Base-by-base conservation (phyloP, 2,329 filamentous ascomycete species). In the Fusarium sp. region DNA sequence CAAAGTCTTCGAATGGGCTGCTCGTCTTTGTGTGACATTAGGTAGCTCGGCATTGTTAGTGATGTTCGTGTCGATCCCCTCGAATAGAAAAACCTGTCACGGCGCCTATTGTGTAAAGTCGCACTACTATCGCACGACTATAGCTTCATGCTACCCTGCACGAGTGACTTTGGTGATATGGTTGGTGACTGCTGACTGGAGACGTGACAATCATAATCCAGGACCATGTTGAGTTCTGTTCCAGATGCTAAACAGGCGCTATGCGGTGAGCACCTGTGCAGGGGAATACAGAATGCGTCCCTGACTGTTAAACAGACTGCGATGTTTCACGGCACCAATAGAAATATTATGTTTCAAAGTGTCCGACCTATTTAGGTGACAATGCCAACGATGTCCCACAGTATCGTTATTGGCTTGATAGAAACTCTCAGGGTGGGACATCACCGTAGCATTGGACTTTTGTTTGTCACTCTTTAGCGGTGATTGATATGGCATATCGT, bases 51-150 rank as follows among this genome's bases (percentile, higher is more conserved):
- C 61, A 58, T 67, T 44, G 33, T 35, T 70, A 49, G 45, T 36
- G 33, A 66, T 56, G 33, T 42, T 33, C 31, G n/a, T 58, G 66
- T 44, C 63, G 54, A 49, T 62, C 38, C 36, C 52, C 39, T 66
- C 70, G 57, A 73, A 73, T 73, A 38, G 44, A 67, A 70, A 45
- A 36, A 54, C 47, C 48, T 31, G 28, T 63, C 69, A 75, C 69
- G 36, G 72, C 72, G 72, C 58, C 68, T 72, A 57, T 63, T 55
- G 63, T 65, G 47, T 48, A 63, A 52, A 60, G 70, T 70, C 61
- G 70, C 70, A 70, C 70, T 73, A 73, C 42, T 66, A 74, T 74
- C 55, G 71, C 67, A 72, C 52, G 72, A 75, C 72, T 61, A 60
- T 60, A 51, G 47, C 55, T 74, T 59, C 61, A 74, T 74, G 44